A percentile compares a stretch with the other conserved stretches of the same genome.
Conservation (phyloP, 2,329 filamentous ascomycete genomes). For the Lecanicillium sp. region DNA sequence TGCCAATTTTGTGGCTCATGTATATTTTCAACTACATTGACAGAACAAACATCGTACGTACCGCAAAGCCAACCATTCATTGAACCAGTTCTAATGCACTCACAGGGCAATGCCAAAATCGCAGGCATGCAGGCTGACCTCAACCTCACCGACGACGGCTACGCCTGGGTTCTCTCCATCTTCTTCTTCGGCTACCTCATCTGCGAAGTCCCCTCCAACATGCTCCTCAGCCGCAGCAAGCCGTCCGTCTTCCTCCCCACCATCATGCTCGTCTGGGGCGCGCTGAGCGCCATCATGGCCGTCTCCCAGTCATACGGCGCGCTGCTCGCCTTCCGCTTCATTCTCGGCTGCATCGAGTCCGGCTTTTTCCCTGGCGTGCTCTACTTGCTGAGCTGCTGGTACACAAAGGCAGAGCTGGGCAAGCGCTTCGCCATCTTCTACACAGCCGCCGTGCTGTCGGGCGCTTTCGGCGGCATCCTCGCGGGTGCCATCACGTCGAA, state of each 20-base stretch:
- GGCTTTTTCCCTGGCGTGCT: constrained; percentile 53
- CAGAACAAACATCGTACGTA: constrained; percentile 24
- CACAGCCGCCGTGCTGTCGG: constrained; percentile 47
- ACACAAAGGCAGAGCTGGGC: constrained; percentile 49
- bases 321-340: constrained; percentile 40
- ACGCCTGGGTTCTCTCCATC: constrained; percentile 51
- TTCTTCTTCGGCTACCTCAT: constrained; percentile 54
- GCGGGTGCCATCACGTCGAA: constrained; percentile 50
- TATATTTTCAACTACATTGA: constrained; percentile 27
- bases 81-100: not conserved
- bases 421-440: constrained; percentile 51
- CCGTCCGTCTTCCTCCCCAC: constrained; percentile 47
- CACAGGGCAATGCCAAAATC: constrained; percentile 48
- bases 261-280: constrained; percentile 48
- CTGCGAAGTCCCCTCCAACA: constrained; percentile 51
- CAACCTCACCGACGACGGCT: constrained; percentile 38
- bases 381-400: constrained; percentile 51
- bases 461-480: constrained; percentile 52
- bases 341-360: constrained; percentile 51
- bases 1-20: constrained; percentile 50
- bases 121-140: constrained; percentile 46
- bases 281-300: constrained; percentile 48
- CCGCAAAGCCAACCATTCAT: not conserved
- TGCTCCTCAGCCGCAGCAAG: constrained; percentile 46
- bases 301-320: constrained; percentile 42